Evolutionary conservation across 2,329 filamentous ascomycete species (phyloP), one percentile per base, ranked within the genome.

Genomic region (Penicillium concentricum): DNA sequence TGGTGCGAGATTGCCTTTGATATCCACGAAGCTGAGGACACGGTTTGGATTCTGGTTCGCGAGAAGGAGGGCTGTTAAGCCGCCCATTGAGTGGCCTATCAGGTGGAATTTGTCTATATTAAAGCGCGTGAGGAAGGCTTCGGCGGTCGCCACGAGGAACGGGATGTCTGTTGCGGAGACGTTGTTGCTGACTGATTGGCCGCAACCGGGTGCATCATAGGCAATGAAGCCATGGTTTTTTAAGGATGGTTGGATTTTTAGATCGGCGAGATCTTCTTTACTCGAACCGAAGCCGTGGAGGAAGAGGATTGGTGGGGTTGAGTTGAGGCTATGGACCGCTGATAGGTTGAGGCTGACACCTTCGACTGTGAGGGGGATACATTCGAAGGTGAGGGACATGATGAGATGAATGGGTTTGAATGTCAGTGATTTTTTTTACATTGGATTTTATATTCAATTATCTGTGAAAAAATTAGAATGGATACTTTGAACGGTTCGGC

Each of bases 31-130:
- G 55, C 65, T 68, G 22, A 66, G 54, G 9, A 66, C 48, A 5
- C 51, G 52, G 9, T 53, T 39, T 5, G 61, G 62, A 26, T 59
- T 39, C 0, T 39, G 22, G 6, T 60, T 54, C 4, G 65, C 65
- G 8, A 67, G 62, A 3, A 65, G 41, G 5, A 68, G 62, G 0
- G 63, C 66, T 6, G 65, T 63, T 1, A 68, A 54, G 0, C 66
- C 67, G 12, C 67, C 63, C 66, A 69, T 68, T 10, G 66, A 69
- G 46, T 69, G 66, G 32, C 67, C 66, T 7, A 67, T 63, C 2
- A 69, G 50, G 20, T 67, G 66, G 43, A 67, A 65, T 20, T 46
- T 37, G 34, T 38, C 50, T 44, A 68, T 61, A 1, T 59, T 46
- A 50, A 64, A 67, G 34, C 63, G 60, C 1, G 54, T 26, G 2